A percentile compares a stretch with the other conserved stretches of the same genome.
Conservation (phyloP, 1,284 basidiomycete genomes). For the Entoloma clypeatum region DNA sequence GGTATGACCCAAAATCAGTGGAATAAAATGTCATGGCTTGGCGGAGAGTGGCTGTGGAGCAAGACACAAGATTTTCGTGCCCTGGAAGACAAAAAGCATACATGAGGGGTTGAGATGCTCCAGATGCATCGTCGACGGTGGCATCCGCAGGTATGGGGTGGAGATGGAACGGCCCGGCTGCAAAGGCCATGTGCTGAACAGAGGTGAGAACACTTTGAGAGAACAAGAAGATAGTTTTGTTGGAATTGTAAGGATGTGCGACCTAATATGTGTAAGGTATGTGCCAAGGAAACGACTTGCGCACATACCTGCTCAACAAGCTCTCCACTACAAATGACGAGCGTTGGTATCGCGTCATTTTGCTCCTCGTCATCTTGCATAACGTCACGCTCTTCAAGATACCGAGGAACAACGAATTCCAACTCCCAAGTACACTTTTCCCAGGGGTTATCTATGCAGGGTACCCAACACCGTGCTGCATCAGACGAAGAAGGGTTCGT, state of each 20-base stretch:
- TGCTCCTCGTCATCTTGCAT: slow-evolving; percentile 56
- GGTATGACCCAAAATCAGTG: slow-evolving; percentile 94
- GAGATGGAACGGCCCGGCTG: slow-evolving; percentile 91
- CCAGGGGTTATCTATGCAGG: slow-evolving; percentile 94
- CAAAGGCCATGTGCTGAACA: slow-evolving; percentile 94
- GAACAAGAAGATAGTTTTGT: slow-evolving; percentile 94
- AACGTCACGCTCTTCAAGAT: slow-evolving; percentile 64
- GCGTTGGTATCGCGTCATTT: slow-evolving; percentile 65
- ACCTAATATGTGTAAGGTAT: slow-evolving; percentile 49
- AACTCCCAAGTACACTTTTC: slow-evolving; percentile 99
- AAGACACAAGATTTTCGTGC: slow-evolving; percentile 65
- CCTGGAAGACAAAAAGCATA: slow-evolving; percentile 93
- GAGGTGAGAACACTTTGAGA: slow-evolving; percentile 87
- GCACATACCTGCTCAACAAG: slow-evolving; percentile 81
- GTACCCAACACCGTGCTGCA: slow-evolving; percentile 94
- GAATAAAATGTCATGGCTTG: slow-evolving; percentile 91
- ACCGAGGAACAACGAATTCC: slow-evolving; percentile 90
- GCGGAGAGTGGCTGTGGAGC: slow-evolving; percentile 76
- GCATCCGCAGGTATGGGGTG: slow-evolving; percentile 64
- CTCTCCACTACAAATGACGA: slow-evolving; percentile 93
- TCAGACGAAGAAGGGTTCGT: slow-evolving; percentile 88
- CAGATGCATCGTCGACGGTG: slow-evolving; percentile 56
- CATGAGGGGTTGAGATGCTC: slow-evolving; percentile 78
- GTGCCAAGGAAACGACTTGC: slow-evolving; percentile 7
- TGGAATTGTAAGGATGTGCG: slow-evolving; percentile 89